Base-by-base conservation (phyloP, 768 basidiomycete species). In the Macrolepiota fuliginosa region DNA sequence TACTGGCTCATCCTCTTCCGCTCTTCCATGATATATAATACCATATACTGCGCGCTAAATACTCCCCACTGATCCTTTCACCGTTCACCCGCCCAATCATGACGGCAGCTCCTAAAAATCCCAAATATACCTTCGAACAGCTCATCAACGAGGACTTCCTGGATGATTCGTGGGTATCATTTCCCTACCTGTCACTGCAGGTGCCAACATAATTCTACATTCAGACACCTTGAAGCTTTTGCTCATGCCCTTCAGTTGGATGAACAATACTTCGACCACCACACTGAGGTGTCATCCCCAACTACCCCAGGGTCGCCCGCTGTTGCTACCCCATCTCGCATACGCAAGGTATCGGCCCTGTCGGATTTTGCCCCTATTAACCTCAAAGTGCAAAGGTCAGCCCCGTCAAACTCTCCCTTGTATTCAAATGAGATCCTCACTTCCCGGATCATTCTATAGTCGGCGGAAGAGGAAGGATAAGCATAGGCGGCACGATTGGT, bases 311-410 rank as follows among this genome's bases (percentile, higher is more conserved):
- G 76, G n/a, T 75, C 74, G 29, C 79, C 80, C 4, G 39, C 62
- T 5, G 63, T 64, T 42, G 67, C 70, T 42, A 65, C 64, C 54
- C 64, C 72, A 65, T 69, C 68, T 5, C 86, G 91, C 17, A 82
- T 92, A 24, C 82, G 85, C 69, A 94, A 92, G 74, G 86, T 96
- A 5, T 87, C 90, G 54, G 92, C 92, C 1, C 75, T 93, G 54
- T 90, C 88, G 1, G 94, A 96, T 71, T 94, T 93, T 66, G 92
- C 95, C 4, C 97, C 96, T 0, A 86, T 98, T 25, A 92, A 97
- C 70, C 74, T 93, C 65, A 89, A 81, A 69, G 88, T 98, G 19
- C 88, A 85, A 71, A 86, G 83, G 92, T 92, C 65, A 60, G 77
- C 63, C 49, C 35, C 24, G 62, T 50, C 47, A 25, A 37, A 42